Base-by-base conservation (phyloP, 2,329 filamentous ascomycete genomes). In the Endothia cerciana region DNA sequence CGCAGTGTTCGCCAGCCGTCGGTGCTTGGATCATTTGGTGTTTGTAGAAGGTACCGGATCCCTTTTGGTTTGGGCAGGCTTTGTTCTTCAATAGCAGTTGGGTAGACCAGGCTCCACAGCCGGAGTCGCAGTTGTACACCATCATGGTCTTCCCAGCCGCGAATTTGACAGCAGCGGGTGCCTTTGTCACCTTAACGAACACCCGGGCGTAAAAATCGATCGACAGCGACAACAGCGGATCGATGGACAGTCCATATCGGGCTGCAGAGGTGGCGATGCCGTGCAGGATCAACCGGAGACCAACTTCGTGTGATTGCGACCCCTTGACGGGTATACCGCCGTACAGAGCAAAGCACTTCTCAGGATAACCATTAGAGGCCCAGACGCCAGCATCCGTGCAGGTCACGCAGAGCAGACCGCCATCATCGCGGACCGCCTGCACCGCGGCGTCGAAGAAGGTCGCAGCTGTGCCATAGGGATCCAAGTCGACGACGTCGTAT, bases 361-460 rank as follows among this genome's bases (percentile, higher is more conserved):
- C 95, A 1, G 92, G 89, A 74, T 98, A 99, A 64, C 94, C 93
- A 71, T 92, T 91, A 0, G 94, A 97, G 1, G 94, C 94, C 85
- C 94, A 99, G 2, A 99, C 92, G 11, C 91, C 93, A 11, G 94
- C 94, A 77, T 99, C 95, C 0, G 95, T 99, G 78, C 95, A 99
- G 1, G 95, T 99, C 5, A 99, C 91, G 75, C 94, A 97, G 4
- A 99, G 84, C 47, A 99, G 83, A 4, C 95, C 95, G 1, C 94
- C 94, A 71, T 97, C 92, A 69, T 91, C 86, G 59, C 85, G 88
- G 8, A 97, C 86, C 1, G 92, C 88, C 78, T 97, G 94, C 10
- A 99, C 83, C 1, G 95, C 93, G 1, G 92, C 89, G 75, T 99
- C 95, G 63, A 99, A 85, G 77, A 99, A 99, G 1, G 92, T 91